Evolutionary conservation across 2,329 filamentous ascomycete species (phyloP).

Genomic region (Xylaria sp.): DNA sequence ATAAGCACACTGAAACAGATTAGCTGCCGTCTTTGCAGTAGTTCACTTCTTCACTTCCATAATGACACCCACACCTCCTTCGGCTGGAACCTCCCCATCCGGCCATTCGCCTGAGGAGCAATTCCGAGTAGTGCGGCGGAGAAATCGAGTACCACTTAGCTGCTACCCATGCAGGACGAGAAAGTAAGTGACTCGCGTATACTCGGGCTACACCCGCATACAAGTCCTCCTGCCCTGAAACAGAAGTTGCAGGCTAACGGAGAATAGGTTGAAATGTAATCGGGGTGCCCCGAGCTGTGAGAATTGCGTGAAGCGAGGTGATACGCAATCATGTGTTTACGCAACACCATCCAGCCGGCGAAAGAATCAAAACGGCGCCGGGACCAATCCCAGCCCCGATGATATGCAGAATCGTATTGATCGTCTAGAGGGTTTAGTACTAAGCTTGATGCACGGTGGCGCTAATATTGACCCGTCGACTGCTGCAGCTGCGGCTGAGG

Average conservation of each 20-base stretch:
- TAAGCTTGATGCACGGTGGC: constrained; percentile 93
- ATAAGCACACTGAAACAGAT: constrained; percentile 25
- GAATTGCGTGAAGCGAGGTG: constrained; percentile 90
- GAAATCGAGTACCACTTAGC: constrained; percentile 90
- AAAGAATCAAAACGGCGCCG: constrained; percentile 70
- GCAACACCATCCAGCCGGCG: constrained; percentile 76
- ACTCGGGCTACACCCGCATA: constrained; percentile 26
- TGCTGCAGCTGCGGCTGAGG: constrained; percentile 49
- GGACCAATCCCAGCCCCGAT: constrained; percentile 74
- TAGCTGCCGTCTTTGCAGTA: constrained; percentile 24
- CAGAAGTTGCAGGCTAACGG: constrained; percentile 50
- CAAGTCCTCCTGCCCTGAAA: constrained; percentile 32
- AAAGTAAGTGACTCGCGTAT: constrained; percentile 70
- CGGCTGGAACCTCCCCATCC: constrained; percentile 79
- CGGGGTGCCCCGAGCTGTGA: constrained; percentile 84
- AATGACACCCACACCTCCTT: constrained; percentile 82
- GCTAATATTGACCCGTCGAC: constrained; percentile 58
- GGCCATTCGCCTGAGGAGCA: constrained; percentile 85
- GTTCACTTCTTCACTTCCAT: constrained; percentile 38
- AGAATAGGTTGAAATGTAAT: constrained; percentile 77
- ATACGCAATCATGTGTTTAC: constrained; percentile 85
- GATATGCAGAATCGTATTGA: constrained; percentile 99
- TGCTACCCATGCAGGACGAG: constrained; percentile 91
- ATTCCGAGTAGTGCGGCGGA: constrained; percentile 87
- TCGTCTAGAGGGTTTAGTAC: constrained; percentile 87